Base-by-base conservation (phyloP, 257 asterid genomes). In the Ocimum tenuiflorum region DNA sequence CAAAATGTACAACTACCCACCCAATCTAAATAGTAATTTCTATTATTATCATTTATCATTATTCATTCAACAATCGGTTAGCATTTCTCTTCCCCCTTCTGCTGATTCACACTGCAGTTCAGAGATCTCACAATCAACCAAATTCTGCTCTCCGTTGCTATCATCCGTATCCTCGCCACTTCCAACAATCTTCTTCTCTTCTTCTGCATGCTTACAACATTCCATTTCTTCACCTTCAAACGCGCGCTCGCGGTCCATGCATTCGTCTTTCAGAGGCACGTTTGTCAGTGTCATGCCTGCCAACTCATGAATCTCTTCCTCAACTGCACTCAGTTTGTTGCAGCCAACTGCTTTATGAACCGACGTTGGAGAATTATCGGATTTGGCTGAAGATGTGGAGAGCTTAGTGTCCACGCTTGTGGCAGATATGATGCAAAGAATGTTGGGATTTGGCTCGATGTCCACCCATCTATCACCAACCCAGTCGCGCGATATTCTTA, bases 401-500 rank as follows among this genome's bases (percentile, higher is more conserved):
- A 71, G 77, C 79, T 88, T 91, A n/a, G 87, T 68, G 35, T 91
- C 88, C 14, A 56, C 46, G 52, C 80, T 63, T 17, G 79, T 67
- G 31, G 84, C 67, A 53, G 94, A 81, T 73, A 89, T 59, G 75
- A 75, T 19, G 67, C 77, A 61, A 18, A 84, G 83, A 64, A 92
- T 77, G 33, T 85, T 75, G 10, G 87, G 86, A 52, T 86, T 85
- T 55, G 83, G 82, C 70, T 86, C 83, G 3, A 91, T 64, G 73
- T 88, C 89, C 62, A 83, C 89, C 99, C 99, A 94, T 13, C 58
- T 77, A 49, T 82, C 88, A 49, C 88, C 94, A 41, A 86, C 77
- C 99, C 99, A 94, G 49, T 94, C 99, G 70, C 86, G 81, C 45
- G 99, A 90, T 68, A 79, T 77, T 78, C 97, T 82, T 11, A 89